Base-by-base conservation (phyloP, 2,329 filamentous ascomycete species). In the Endoconidiophora laricicola region DNA sequence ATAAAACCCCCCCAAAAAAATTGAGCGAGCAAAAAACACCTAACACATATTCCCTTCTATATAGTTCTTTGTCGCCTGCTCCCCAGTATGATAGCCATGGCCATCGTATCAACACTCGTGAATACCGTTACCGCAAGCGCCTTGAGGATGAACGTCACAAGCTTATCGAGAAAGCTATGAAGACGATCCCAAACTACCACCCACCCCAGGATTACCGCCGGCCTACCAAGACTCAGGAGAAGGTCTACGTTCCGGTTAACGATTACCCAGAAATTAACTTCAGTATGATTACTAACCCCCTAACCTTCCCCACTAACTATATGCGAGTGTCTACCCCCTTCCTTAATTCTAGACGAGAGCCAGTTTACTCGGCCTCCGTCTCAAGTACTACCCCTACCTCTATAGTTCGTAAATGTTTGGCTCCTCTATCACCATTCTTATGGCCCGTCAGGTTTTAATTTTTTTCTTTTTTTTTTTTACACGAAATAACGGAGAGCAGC, bases 221-320 rank as follows among this genome's bases (percentile, higher is more conserved):
- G 61, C 91, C 91, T 55, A 96, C 90, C 66, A 98, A 98, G 83
- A 98, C 91, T 65, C 91, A 98, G 71, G 91, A 98, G 76, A 98
- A 98, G 76, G 93, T 98, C 83, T 98, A 98, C 67, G 91, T 98
- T 67, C 91, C 91, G 66, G 91, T 98, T 73, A 98, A 98, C 79
- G 91, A 98, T 70, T 98, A 98, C 68, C 91, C 91, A 76, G 91
- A 98, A 70, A 96, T 98, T 81, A 98, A 98, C 83, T 98, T 98
- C 86, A 98, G 91, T 98, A 95, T 90, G 90, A 90, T 91, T 88
- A 82, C 88, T 94, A 94, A 94, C 86, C 87, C 86, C 87, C 79
- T 81, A 82, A 84, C 79, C 72, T 67, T 74, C 76, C 70, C 68
- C 71, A 65, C 69, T 53, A 50, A 53, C 52, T 44, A 42, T 49